Conservation (phyloP, 164 flowering plant species). For the Tetracentron sinense region DNA sequence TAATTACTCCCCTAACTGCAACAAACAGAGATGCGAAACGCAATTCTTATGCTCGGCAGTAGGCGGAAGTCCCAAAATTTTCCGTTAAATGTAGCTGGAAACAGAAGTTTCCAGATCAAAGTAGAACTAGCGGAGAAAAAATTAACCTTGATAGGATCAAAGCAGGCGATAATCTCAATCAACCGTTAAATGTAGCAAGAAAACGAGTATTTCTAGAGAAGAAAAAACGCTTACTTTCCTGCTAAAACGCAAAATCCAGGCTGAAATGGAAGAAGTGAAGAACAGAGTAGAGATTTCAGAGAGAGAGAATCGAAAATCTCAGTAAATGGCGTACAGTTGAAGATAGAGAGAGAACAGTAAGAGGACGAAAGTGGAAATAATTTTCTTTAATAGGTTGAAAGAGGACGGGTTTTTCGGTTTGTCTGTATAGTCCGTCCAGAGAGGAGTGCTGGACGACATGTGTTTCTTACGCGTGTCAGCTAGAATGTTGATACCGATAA, state of each 20-base stretch:
- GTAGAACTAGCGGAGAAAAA: conserved; percentile 1
- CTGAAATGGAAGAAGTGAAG: background rate
- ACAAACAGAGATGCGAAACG: background rate
- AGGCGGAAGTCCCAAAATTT: conserved; percentile 9
- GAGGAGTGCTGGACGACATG: too few relatives aligned
- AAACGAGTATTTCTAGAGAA: background rate
- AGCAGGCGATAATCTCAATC: conserved; percentile 12
- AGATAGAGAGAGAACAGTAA: too few relatives aligned
- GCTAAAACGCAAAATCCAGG: background rate
- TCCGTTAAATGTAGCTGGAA: conserved; percentile 19
- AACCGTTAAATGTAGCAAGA: conserved; percentile 14
- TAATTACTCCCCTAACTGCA: background rate
- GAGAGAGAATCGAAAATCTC: too few relatives aligned
- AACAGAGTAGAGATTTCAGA: too few relatives aligned
- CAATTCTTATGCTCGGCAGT: background rate
- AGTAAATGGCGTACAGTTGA: too few relatives aligned
- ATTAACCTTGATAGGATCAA: conserved; percentile 10
- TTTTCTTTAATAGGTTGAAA: too few relatives aligned
- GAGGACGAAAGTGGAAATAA: too few relatives aligned
- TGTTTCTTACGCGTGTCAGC: too few relatives aligned
- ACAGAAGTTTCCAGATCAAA: conserved; percentile 13
- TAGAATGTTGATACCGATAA: too few relatives aligned
- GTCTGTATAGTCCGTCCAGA: too few relatives aligned
- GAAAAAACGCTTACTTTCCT: background rate
- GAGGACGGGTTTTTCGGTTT: too few relatives aligned